These are phyloP conservation scores for Stachybotrys chlorohalonatus DNA, from an alignment of 2,329 filamentous ascomycete species.

Conservation along the genomic window DNA sequence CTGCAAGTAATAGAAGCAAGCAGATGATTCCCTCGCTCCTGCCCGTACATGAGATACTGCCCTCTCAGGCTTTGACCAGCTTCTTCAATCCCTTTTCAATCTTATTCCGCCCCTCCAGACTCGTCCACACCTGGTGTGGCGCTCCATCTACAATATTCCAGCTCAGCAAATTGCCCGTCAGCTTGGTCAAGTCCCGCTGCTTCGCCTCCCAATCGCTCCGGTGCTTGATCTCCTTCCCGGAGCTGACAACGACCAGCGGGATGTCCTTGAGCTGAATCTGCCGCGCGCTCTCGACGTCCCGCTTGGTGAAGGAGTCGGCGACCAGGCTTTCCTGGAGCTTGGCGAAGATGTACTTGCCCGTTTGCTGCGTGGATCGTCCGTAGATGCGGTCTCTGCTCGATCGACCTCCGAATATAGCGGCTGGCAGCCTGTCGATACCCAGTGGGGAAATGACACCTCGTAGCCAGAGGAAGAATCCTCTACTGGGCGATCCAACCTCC, in stretches of 20 bases:
- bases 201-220: conserved; percentile 71
- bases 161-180: conserved; percentile 68
- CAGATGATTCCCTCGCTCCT: too few relatives aligned
- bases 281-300: conserved; percentile 69
- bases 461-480: conserved; percentile 80
- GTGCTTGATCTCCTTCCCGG: conserved; percentile 58
- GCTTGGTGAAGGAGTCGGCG: conserved; percentile 72
- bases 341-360: conserved; percentile 77
- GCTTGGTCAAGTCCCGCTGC: conserved; percentile 71
- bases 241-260: conserved; percentile 74
- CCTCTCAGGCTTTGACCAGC: conserved; percentile 39
- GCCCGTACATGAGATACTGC: neutral
- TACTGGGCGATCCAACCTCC: conserved; percentile 53
- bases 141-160: conserved; percentile 87
- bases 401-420: conserved; percentile 74
- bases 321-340: conserved; percentile 90
- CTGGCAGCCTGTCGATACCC: conserved; percentile 70
- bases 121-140: conserved; percentile 80
- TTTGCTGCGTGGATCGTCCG: conserved; percentile 69
- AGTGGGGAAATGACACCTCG: conserved; percentile 80
- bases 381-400: conserved; percentile 77
- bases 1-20: too few relatives aligned
- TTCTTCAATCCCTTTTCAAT: conserved; percentile 74
- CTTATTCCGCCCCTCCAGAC: conserved; percentile 57
- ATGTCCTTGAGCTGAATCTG: conserved; percentile 71